Evolutionary conservation across 495 filamentous ascomycete genomes (phyloP).

Genomic region (Usnea hakonensis): DNA sequence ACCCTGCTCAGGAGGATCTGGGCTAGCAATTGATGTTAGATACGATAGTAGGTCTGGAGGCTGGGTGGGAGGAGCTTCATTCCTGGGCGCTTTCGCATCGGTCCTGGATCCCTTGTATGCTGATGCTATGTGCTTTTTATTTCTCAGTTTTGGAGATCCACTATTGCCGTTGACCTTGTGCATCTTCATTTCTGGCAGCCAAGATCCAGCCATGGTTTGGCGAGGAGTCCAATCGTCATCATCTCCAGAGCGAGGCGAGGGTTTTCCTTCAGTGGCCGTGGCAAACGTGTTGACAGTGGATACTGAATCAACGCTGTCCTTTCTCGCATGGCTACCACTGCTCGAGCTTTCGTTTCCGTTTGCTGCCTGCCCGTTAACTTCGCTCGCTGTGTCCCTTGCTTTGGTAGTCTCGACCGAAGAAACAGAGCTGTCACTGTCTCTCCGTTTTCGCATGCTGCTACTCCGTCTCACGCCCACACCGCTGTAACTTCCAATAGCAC

Average conservation of each 20-base stretch:
- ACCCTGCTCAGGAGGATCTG: conserved; percentile 4
- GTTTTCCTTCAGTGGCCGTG: conserved; percentile 66
- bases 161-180: conserved; percentile 4
- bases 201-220: conserved; percentile 26
- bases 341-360: conserved; percentile 3
- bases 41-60: conserved; percentile 37
- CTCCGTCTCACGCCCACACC: conserved; percentile 17
- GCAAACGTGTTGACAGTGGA: conserved; percentile 77
- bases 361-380: neutral
- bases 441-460: conserved; percentile 37
- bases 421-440: conserved; percentile 52
- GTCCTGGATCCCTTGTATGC: conserved; percentile 13
- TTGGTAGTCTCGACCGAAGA: conserved; percentile 73
- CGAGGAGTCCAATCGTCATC: conserved; percentile 30
- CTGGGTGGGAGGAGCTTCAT: conserved; percentile 30
- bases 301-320: conserved; percentile 58
- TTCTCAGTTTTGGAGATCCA: conserved; percentile 7
- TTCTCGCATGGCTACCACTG: conserved; percentile 37
- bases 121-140: conserved; percentile 11
- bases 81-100: conserved; percentile 26
- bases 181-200: conserved; percentile 27
- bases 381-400: conserved; percentile 25
- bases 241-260: conserved; percentile 26
- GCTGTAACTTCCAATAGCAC: conserved; percentile 67
- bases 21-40: conserved; percentile 27